phyloP scores from a whole-genome alignment of 345 rosid genomes.

The Bruguiera parviflora region DNA sequence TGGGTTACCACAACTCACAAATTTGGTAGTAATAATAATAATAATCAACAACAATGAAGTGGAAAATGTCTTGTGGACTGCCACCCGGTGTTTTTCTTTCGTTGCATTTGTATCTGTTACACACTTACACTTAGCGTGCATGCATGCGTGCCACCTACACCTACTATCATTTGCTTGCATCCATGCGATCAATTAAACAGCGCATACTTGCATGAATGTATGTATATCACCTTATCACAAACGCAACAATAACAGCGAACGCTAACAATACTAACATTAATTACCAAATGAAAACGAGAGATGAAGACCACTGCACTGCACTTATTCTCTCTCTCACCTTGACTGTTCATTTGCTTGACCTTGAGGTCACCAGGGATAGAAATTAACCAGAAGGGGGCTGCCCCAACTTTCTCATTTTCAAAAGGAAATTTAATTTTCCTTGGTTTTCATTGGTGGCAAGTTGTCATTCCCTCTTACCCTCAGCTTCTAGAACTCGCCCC shows the following conservation, averaged over 20 bases:
- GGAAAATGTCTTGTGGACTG: not conserved
- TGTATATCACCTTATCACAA: not conserved
- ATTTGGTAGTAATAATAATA: too few relatives aligned
- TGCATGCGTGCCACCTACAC: slow-evolving; percentile 38
- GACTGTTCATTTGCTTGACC: not conserved
- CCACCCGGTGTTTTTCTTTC: slow-evolving; percentile 15
- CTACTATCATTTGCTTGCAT: slow-evolving; percentile 41
- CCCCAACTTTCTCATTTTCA: too few relatives aligned
- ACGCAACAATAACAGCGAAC: too few relatives aligned
- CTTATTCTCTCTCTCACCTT: not conserved
- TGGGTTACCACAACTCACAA: too few relatives aligned
- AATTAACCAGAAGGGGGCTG: too few relatives aligned
- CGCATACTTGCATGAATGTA: not conserved
- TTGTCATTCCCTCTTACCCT: slow-evolving; percentile 20
- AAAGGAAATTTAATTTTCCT: slow-evolving; percentile 16
- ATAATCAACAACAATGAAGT: too few relatives aligned
- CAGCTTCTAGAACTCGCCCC: slow-evolving; percentile 9
- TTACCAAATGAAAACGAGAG: not conserved
- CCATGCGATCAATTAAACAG: slow-evolving; percentile 16
- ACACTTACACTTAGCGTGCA: not conserved
- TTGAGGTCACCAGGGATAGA: not conserved
- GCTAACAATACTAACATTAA: not conserved
- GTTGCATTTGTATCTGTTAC: not conserved
- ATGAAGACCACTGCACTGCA: not conserved
- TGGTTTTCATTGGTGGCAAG: slow-evolving; percentile 33